Evolutionary conservation across 164 flowering plant species (phyloP).

Genomic region (Chloranthus sessilifolius): DNA sequence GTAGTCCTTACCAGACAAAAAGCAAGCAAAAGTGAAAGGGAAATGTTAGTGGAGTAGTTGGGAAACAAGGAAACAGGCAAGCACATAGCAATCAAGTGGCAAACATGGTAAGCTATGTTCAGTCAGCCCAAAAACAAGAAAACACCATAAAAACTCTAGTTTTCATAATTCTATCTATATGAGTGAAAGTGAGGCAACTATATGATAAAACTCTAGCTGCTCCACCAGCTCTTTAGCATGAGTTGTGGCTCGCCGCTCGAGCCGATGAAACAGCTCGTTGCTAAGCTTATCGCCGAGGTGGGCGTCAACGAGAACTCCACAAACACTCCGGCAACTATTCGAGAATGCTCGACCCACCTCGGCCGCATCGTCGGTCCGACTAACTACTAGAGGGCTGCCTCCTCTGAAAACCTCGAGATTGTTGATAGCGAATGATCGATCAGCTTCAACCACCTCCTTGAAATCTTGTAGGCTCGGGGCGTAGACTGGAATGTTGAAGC

Average conservation of each 20-base stretch:
- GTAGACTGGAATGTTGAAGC: slow-evolving; percentile 83
- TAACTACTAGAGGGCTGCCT: slow-evolving; percentile 81
- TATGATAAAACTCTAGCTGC: slow-evolving; percentile 72
- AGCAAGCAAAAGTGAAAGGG: not conserved
- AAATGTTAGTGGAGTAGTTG: not conserved
- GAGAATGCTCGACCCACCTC: slow-evolving; percentile 79
- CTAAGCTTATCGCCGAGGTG: slow-evolving; percentile 71
- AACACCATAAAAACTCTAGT: not conserved
- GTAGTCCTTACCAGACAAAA: not conserved
- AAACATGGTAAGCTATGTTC: no score
- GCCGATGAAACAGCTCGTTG: slow-evolving; percentile 54
- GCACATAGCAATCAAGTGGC: not conserved
- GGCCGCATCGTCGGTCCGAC: slow-evolving; percentile 52
- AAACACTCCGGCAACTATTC: slow-evolving; percentile 66
- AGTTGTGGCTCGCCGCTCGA: slow-evolving; percentile 46
- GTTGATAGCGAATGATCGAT: slow-evolving; percentile 58
- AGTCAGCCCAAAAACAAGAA: not conserved
- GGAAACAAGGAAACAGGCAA: not conserved
- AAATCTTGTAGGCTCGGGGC: slow-evolving; percentile 83
- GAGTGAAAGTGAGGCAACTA: slow-evolving; percentile 71
- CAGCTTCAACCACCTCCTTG: slow-evolving; percentile 75
- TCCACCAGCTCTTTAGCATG: slow-evolving; percentile 68
- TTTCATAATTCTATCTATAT: slow-evolving; percentile 1
- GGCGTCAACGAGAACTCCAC: slow-evolving; percentile 85
- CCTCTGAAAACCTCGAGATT: slow-evolving; percentile 70